Base-by-base conservation (phyloP, 2,329 filamentous ascomycete species). In the Leptoxyphium fumago region DNA sequence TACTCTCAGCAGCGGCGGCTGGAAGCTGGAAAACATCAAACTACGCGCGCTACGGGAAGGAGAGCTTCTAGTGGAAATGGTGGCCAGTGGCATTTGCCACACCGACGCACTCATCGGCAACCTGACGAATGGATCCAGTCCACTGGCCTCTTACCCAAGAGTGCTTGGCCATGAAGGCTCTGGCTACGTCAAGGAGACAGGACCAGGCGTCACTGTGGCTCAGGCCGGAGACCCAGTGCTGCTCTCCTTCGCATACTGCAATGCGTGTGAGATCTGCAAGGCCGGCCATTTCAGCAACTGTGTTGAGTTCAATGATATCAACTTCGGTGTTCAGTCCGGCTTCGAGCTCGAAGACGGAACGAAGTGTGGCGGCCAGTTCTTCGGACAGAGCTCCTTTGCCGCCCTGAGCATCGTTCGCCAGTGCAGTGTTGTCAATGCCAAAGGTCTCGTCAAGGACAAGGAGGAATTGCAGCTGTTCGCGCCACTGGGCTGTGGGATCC, bases 61-160 rank as follows among this genome's bases (percentile, higher is more conserved):
- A 28, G 73, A 76, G 54, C 56, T 75, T 2, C 58, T 75, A 2
- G 66, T 76, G 2, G 68, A 72, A 38, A 69, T 76, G 46, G 61
- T 74, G 1, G 71, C 73, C 0, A 67, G 46, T 14, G 73, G 73
- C 0, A 66, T 77, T 41, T 77, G 73, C 48, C 73, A 77, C 46
- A 73, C 72, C 0, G 73, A 77, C 48, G 52, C 73, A 9, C 56
- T 68, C 26, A 65, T 72, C 42, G 70, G 66, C 2, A 61, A 64
- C 8, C 43, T 60, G 13, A 61, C 56, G 9, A 58, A 56, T 10
- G 56, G 53, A 9, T 50, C 55, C 26, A 55, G 58, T 1, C 56
- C 58, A 2, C 60, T 64, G 2, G 57, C 65, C 2, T 62, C 62
- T 30, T 72, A 70, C 48, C 70, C 70, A 0, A 55, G 63, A 21